phyloP scores from a whole-genome alignment of 2,329 filamentous ascomycete species.

The Phaeosphaeriaceae sp. region DNA sequence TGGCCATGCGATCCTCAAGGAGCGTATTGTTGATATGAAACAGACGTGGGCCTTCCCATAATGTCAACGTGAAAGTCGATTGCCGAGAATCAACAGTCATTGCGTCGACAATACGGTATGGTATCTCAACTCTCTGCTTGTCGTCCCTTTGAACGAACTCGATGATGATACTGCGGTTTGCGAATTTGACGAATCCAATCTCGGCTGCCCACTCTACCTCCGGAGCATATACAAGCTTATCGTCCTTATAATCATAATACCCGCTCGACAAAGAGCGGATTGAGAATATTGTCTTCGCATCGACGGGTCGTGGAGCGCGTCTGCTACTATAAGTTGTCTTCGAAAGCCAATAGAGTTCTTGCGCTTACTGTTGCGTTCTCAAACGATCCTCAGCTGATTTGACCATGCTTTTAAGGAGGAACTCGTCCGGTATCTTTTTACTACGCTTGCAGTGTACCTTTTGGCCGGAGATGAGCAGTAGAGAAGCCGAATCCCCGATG shows the following conservation, averaged over 20 bases:
- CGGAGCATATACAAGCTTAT: neutral
- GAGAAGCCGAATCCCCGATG: neutral
- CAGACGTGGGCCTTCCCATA: neutral
- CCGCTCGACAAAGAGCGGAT: neutral
- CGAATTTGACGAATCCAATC: neutral
- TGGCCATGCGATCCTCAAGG: neutral
- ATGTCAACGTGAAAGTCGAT: neutral
- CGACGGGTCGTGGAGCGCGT: neutral
- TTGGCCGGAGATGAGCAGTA: neutral
- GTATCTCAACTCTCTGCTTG: neutral
- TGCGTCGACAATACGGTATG: neutral
- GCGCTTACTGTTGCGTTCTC: neutral
- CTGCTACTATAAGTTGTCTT: neutral
- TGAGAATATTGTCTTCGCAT: neutral
- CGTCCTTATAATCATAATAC: neutral
- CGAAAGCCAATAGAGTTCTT: neutral
- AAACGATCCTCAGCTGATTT: neutral
- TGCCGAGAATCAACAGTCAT: neutral
- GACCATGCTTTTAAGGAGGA: neutral
- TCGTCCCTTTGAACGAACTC: neutral
- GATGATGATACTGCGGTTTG: neutral
- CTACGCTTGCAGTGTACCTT: neutral
- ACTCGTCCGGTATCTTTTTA: neutral
- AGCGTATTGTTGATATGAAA: neutral
- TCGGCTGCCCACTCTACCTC: neutral